Evolutionary conservation across 805 yeast genomes (phyloP).

Genomic region (Wickerhamiella brachini): DNA sequence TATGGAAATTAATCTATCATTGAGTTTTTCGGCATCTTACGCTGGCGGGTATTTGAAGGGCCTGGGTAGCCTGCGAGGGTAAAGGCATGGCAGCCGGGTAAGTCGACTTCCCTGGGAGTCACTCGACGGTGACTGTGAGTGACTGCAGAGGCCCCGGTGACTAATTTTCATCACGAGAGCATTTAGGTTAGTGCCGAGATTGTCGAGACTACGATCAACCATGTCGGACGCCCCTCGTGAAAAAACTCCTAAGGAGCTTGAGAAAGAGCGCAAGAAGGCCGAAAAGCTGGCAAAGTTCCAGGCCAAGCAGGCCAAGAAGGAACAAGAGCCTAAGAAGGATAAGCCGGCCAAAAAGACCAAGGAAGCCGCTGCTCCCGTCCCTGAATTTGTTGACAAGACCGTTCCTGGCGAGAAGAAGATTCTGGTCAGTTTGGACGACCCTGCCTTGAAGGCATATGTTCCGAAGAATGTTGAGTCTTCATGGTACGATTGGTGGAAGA

Average conservation of each 20-base stretch:
- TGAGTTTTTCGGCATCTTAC: no score
- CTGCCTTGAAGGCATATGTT: conserved; percentile 84
- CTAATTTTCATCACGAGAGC: background rate
- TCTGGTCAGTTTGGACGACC: conserved; percentile 76
- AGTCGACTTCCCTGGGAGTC: no score
- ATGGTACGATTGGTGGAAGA: conserved; percentile 97
- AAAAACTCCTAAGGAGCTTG: conserved; percentile 68
- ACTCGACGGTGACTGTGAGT: no score
- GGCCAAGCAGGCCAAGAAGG: conserved; percentile 63
- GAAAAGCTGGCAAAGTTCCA: conserved; percentile 76
- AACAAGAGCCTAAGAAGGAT: conserved; percentile 23
- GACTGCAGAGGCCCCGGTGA: no score
- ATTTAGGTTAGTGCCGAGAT: background rate
- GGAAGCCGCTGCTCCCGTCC: conserved; percentile 59
- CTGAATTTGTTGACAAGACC: conserved; percentile 79
- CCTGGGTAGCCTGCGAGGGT: no score
- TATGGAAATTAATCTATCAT: no score
- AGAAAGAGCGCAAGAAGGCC: conserved; percentile 78
- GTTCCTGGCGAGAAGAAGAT: conserved; percentile 83
- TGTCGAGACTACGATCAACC: background rate
- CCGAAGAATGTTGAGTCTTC: conserved; percentile 90
- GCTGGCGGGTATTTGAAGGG: no score
- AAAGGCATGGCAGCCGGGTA: no score
- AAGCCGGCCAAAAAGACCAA: conserved; percentile 35
- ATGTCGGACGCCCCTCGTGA: conserved; percentile 20